These are phyloP conservation scores for Jasminum sambac DNA, from an alignment of 257 asterid genomes.

Conservation along the genomic window DNA sequence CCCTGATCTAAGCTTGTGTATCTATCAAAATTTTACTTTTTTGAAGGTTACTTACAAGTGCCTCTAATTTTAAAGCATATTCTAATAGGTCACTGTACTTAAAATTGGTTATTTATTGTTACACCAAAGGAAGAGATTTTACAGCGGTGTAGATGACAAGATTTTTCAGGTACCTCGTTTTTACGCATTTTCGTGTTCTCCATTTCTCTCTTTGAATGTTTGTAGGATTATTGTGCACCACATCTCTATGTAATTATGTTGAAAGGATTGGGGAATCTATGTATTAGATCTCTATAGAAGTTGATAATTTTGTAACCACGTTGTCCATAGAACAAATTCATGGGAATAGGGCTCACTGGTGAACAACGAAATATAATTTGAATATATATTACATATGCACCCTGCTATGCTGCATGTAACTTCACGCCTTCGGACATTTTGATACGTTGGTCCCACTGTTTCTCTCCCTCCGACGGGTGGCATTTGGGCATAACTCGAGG, in stretches of 20 bases:
- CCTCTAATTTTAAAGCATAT: background rate
- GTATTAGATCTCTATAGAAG: too few species aligned
- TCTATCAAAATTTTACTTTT: background rate
- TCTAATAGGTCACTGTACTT: background rate
- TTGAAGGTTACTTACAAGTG: background rate
- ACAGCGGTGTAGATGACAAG: too few species aligned
- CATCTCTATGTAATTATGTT: too few species aligned
- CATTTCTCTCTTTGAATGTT: too few species aligned
- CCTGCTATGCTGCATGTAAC: background rate
- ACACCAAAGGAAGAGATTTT: too few species aligned
- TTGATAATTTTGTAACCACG: too few species aligned
- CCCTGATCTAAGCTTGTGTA: slow-evolving; percentile 12
- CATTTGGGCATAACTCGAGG: slow-evolving; percentile 69
- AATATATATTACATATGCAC: background rate
- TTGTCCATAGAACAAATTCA: background rate
- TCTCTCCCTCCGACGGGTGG: slow-evolving; percentile 45
- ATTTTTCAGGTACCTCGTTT: too few species aligned
- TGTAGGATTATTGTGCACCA: too few species aligned
- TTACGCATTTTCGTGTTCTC: too few species aligned
- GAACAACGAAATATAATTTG: background rate
- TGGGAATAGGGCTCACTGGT: too few species aligned
- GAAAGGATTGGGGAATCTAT: too few species aligned
- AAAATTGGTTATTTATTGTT: background rate
- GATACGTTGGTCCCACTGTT: slow-evolving; percentile 16
- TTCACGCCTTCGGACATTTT: slow-evolving; percentile 61